A percentile compares a stretch with the other conserved stretches of the same genome.
Conservation (phyloP, 345 rosid species). For the Acer saccharum region DNA sequence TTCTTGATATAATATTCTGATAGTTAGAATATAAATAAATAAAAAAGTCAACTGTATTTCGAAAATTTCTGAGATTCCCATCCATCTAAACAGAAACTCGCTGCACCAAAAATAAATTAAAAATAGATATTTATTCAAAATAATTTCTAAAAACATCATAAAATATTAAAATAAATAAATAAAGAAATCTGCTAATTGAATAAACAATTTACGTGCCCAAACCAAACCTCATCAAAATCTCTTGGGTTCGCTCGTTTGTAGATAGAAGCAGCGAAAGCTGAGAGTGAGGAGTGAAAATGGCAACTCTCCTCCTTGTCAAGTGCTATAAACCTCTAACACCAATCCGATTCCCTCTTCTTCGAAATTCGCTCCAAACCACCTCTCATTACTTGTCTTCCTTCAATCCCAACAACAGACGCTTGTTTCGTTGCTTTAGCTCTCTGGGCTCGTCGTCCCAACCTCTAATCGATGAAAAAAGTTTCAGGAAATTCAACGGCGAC, state of each 20-base stretch:
- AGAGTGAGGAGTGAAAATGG: conserved; percentile 38
- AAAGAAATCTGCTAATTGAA: too few relatives aligned
- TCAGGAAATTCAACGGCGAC: conserved; percentile 15
- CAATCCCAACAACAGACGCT: conserved; percentile 30
- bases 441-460: conserved; percentile 40
- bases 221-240: too few relatives aligned
- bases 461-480: conserved; percentile 13
- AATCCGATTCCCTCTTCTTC: conserved; percentile 39
- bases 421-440: conserved; percentile 39
- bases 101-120: not conserved
- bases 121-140: too few relatives aligned
- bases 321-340: conserved; percentile 46
- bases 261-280: not conserved
- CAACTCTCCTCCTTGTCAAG: conserved; percentile 52
- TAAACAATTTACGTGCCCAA: too few relatives aligned
- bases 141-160: too few relatives aligned
- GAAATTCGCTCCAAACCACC: conserved; percentile 25
- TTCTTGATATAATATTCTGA: too few relatives aligned
- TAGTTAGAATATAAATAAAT: too few relatives aligned
- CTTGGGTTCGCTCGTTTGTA: not conserved
- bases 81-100: not conserved
- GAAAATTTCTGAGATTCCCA: not conserved
- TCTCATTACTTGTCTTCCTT: conserved; percentile 5
- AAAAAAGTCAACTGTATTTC: too few relatives aligned
- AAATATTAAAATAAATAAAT: too few relatives aligned